Evolutionary conservation across 768 basidiomycete species (phyloP).

Genomic region (Rhodosporidiobolus sp.): DNA sequence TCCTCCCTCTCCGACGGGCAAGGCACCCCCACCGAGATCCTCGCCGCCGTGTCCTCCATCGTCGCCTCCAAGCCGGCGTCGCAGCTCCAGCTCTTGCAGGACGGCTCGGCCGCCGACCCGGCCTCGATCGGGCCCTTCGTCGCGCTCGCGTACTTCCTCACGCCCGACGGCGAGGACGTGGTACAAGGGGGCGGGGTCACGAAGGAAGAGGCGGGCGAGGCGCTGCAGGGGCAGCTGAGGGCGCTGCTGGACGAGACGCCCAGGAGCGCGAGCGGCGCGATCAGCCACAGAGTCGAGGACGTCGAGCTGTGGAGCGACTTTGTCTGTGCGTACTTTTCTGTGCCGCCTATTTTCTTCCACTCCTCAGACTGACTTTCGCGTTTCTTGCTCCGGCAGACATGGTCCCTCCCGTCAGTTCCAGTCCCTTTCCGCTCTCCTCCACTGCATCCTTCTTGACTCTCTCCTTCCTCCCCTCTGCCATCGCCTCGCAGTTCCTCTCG

Average conservation of each 20-base stretch:
- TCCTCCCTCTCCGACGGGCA: background rate
- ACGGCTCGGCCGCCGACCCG: slow-evolving; percentile 29
- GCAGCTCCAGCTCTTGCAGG: slow-evolving; percentile 15
- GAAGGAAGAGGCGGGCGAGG: background rate
- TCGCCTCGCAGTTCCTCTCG: slow-evolving; percentile 63
- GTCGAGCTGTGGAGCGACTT: slow-evolving; percentile 32
- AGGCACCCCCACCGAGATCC: background rate
- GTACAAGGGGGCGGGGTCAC: background rate
- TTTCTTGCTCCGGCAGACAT: slow-evolving; percentile 4
- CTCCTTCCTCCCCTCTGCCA: background rate
- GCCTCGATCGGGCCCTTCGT: slow-evolving; percentile 15
- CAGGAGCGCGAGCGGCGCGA: slow-evolving; percentile 67
- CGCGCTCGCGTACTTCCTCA: slow-evolving; percentile 12
- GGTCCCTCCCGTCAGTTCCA: slow-evolving; percentile 23
- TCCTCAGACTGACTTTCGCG: no score
- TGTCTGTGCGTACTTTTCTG: slow-evolving; percentile 33
- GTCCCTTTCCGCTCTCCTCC: no score
- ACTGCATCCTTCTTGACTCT: background rate
- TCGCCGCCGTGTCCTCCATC: background rate
- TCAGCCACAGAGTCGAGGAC: slow-evolving; percentile 62
- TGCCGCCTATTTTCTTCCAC: no score
- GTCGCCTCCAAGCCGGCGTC: background rate
- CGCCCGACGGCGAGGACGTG: background rate
- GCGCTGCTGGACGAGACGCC: slow-evolving; percentile 59
- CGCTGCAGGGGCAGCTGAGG: slow-evolving; percentile 55